Conservation (phyloP, 768 basidiomycete species). For the Nevesoporus exiguus region DNA sequence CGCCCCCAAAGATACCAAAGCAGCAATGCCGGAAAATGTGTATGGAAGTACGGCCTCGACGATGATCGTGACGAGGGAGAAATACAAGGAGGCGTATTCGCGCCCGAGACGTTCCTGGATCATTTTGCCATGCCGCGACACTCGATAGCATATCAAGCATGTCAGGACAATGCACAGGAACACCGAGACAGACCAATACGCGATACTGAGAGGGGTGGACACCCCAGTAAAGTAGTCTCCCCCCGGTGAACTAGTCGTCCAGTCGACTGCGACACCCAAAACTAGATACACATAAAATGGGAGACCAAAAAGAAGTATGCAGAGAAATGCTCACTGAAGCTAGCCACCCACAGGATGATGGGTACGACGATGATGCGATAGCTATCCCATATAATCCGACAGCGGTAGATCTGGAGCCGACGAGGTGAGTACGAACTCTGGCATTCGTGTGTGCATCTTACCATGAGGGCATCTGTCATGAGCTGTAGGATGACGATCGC, state of each 20-base stretch:
- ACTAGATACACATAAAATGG: constrained; percentile 3
- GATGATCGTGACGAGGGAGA: constrained; percentile 11
- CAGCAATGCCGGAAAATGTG: constrained; percentile 6
- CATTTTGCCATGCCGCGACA: constrained; percentile 5
- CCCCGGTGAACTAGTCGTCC: constrained; percentile 10
- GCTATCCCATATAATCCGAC: not conserved
- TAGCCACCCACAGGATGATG: not conserved
- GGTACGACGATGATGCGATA: not conserved
- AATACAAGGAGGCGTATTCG: constrained; percentile 9
- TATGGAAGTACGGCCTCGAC: constrained; percentile 13
- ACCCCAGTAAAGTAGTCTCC: constrained; percentile 9
- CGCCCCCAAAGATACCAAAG: constrained; percentile 8
- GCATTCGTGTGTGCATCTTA: not conserved
- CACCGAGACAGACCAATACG: constrained; percentile 10
- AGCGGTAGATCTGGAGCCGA: constrained; percentile 27
- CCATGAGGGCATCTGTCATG: constrained; percentile 20
- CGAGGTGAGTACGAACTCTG: not conserved
- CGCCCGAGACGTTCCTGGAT: constrained; percentile 4
- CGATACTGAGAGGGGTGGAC: constrained; percentile 5
- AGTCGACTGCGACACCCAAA: constrained; percentile 12
- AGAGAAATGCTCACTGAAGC: not conserved
- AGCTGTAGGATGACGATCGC: not conserved
- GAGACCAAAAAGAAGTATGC: not conserved
- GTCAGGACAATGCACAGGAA: not conserved
- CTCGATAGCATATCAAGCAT: constrained; percentile 17